These are phyloP conservation scores for Lippia alba DNA, from an alignment of 305 asterid genomes.

Conservation along the genomic window DNA sequence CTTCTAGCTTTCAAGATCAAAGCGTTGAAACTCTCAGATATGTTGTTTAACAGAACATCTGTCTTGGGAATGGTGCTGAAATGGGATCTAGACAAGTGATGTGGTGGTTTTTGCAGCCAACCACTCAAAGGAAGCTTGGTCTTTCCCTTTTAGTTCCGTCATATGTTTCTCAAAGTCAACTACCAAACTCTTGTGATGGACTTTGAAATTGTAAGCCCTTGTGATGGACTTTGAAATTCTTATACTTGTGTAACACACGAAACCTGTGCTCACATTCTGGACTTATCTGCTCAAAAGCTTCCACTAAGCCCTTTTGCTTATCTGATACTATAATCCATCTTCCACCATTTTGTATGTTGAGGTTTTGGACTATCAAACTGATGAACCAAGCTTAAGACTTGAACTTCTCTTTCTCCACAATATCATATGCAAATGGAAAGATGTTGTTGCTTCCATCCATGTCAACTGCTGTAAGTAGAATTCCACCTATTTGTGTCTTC, in stretches of 20 bases:
- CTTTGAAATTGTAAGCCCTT: too few relatives aligned
- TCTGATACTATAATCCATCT: not conserved
- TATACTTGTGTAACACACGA: not conserved
- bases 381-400: not conserved
- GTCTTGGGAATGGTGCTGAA: not conserved
- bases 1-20: not conserved
- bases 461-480: not conserved
- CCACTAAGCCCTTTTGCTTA: not conserved
- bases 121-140: not conserved
- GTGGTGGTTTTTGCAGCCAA: not conserved
- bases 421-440: constrained; percentile 14
- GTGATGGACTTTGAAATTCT: not conserved
- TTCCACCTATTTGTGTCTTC: not conserved
- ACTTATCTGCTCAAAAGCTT: not conserved
- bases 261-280: not conserved
- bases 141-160: not conserved
- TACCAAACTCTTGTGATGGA: too few relatives aligned
- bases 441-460: constrained; percentile 1
- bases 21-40: not conserved
- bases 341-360: too few relatives aligned
- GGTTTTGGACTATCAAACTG: too few relatives aligned
- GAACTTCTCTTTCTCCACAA: not conserved
- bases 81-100: not conserved
- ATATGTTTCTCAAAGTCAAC: too few relatives aligned
- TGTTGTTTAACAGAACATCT: not conserved